These are phyloP conservation scores for Curvularia sp. DNA, from an alignment of 2,329 filamentous ascomycete genomes.

Conservation along the genomic window DNA sequence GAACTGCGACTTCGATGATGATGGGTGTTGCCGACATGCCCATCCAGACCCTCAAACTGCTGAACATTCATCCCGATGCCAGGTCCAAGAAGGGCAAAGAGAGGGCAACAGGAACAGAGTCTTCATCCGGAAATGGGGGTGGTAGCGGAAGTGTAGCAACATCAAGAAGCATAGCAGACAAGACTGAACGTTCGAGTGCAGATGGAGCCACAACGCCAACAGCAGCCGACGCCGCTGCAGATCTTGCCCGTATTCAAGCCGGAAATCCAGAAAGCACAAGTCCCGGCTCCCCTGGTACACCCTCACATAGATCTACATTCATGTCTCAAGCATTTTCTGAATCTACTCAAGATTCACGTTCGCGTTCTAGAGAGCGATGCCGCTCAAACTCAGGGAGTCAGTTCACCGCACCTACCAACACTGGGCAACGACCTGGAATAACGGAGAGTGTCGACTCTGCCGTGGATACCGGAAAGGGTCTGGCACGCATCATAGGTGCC, in stretches of 20 bases:
- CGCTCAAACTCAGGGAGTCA: conserved; percentile 13
- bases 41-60: conserved; percentile 59
- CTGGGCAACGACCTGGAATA: conserved; percentile 22
- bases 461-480: conserved; percentile 69
- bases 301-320: conserved; percentile 36
- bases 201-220: conserved; percentile 33
- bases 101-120: conserved; percentile 21
- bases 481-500: conserved; percentile 75
- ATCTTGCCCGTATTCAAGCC: conserved; percentile 16
- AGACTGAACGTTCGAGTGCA: conserved; percentile 21
- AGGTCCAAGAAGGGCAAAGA: conserved; percentile 39
- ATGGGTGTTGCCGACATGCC: conserved; percentile 81
- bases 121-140: conserved; percentile 25
- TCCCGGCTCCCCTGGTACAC: conserved; percentile 29
- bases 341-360: conserved; percentile 39
- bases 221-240: conserved; percentile 18
- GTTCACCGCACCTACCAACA: conserved; percentile 17
- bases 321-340: conserved; percentile 45
- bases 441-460: conserved; percentile 60
- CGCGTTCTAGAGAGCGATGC: conserved; percentile 33
- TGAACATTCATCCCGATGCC: conserved; percentile 54
- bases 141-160: conserved; percentile 21
- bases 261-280: conserved; percentile 18
- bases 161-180: conserved; percentile 24
- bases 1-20: conserved; percentile 79